These are phyloP conservation scores for Colletotrichum shisoi DNA, from an alignment of 2,329 filamentous ascomycete species.

Conservation along the genomic window DNA sequence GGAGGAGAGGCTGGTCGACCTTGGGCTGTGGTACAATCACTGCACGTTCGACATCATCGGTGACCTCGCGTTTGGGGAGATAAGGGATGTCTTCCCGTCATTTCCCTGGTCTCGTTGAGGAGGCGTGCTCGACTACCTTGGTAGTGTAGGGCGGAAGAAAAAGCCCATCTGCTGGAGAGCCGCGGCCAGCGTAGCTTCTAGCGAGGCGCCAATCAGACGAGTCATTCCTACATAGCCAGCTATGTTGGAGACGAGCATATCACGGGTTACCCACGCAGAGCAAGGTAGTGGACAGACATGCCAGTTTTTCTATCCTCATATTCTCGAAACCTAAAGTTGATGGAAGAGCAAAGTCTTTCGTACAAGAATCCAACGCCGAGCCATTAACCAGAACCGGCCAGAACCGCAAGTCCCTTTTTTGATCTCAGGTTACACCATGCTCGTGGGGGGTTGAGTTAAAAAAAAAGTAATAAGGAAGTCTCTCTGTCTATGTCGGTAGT, in stretches of 20 bases:
- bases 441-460: conserved; percentile 17
- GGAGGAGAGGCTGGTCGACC: no score
- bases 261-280: background rate
- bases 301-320: conserved; percentile 13
- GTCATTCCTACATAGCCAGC: background rate
- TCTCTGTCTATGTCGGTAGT: conserved; percentile 40
- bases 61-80: no score
- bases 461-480: conserved; percentile 26
- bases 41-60: no score
- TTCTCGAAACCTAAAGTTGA: conserved; percentile 27
- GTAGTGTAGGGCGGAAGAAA: background rate
- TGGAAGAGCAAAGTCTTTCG: conserved; percentile 32
- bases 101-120: background rate
- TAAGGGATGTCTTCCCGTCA: no score
- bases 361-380: conserved; percentile 37
- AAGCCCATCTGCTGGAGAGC: background rate
- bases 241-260: background rate
- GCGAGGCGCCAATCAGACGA: background rate
- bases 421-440: conserved; percentile 40
- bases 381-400: conserved; percentile 34
- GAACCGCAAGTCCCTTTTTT: conserved; percentile 36
- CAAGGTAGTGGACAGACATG: background rate
- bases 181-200: background rate
- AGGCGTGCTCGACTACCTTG: background rate
- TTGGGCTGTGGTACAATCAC: no score